Conservation (phyloP, 73 alveolate genomes). For the Tetrahymena elliotti region DNA sequence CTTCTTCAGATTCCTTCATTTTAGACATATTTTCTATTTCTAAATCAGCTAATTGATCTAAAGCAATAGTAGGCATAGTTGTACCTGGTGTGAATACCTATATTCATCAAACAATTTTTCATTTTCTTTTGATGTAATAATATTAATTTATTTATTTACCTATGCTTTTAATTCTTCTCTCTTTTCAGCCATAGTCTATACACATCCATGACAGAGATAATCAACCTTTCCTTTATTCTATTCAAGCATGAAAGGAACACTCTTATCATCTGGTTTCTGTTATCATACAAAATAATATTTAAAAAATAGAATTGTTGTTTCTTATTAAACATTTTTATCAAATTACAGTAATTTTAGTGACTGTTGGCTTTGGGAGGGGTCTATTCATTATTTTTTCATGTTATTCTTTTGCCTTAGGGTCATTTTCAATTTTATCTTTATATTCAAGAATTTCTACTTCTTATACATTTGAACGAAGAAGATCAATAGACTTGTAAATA, state of each 20-base stretch:
- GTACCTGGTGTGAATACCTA: conserved; percentile 50
- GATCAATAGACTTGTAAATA: conserved; percentile 41
- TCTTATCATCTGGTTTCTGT: conserved; percentile 47
- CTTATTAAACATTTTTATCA: conserved; percentile 7
- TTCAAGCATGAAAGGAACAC: conserved; percentile 43
- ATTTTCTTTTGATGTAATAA: no score
- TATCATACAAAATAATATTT: no score
- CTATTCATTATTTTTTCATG: neutral
- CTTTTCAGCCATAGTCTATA: conserved; percentile 14
- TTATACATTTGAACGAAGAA: conserved; percentile 34
- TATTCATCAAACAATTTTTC: no score
- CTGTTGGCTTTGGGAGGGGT: conserved; percentile 34
- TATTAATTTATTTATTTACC: neutral
- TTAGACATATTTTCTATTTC: conserved; percentile 35
- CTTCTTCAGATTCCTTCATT: conserved; percentile 57
- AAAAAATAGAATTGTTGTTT: neutral
- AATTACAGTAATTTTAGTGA: conserved; percentile 19
- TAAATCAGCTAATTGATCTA: conserved; percentile 63
- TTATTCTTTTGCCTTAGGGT: conserved; percentile 4
- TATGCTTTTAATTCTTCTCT: conserved; percentile 1
- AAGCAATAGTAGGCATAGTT: conserved; percentile 52
- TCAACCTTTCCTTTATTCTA: conserved; percentile 38
- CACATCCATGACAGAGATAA: conserved; percentile 25
- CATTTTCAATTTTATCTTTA: conserved; percentile 16
- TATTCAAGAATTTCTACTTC: conserved; percentile 35